Evolutionary conservation across 805 yeast species (phyloP).

Genomic region (Candida qinlingensis): DNA sequence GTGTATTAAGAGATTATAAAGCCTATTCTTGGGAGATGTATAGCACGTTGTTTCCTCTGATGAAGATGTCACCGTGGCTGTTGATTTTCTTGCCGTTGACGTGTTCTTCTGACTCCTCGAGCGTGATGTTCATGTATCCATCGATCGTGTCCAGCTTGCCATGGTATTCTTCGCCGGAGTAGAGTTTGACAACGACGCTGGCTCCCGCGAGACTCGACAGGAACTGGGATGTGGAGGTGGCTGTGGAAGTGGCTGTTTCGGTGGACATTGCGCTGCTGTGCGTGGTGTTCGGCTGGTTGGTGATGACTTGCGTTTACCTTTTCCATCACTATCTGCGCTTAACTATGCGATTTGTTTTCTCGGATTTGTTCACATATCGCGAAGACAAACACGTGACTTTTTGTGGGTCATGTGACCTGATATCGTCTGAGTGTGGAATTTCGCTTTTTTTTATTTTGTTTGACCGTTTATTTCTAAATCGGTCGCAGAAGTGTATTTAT

Average conservation of each 20-base stretch:
- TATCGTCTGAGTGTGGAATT: too few species aligned
- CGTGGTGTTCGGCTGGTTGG: not conserved
- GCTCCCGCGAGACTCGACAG: slow-evolving; percentile 75
- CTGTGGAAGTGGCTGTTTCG: slow-evolving; percentile 7
- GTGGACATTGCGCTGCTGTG: slow-evolving; percentile 7
- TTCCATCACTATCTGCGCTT: too few species aligned
- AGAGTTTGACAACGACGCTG: slow-evolving; percentile 74
- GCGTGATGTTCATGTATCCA: slow-evolving; percentile 93
- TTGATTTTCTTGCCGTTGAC: slow-evolving; percentile 45
- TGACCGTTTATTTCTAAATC: not conserved
- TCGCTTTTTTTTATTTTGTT: not conserved
- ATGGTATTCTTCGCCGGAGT: slow-evolving; percentile 81
- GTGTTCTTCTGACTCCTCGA: slow-evolving; percentile 69
- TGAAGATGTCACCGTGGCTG: slow-evolving; percentile 71
- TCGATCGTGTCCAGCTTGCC: slow-evolving; percentile 84
- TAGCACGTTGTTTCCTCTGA: slow-evolving; percentile 72
- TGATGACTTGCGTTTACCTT: too few species aligned
- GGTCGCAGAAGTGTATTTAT: too few species aligned
- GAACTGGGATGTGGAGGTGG: slow-evolving; percentile 47
- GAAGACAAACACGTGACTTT: not conserved
- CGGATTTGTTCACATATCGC: not conserved
- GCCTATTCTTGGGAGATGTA: slow-evolving; percentile 22
- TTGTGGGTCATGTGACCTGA: not conserved
- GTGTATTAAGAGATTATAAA: not conserved
- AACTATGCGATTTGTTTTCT: slow-evolving; percentile 3